phyloP scores from a whole-genome alignment of 139 green algal genomes.

The Raphidocelis subcapitata region DNA sequence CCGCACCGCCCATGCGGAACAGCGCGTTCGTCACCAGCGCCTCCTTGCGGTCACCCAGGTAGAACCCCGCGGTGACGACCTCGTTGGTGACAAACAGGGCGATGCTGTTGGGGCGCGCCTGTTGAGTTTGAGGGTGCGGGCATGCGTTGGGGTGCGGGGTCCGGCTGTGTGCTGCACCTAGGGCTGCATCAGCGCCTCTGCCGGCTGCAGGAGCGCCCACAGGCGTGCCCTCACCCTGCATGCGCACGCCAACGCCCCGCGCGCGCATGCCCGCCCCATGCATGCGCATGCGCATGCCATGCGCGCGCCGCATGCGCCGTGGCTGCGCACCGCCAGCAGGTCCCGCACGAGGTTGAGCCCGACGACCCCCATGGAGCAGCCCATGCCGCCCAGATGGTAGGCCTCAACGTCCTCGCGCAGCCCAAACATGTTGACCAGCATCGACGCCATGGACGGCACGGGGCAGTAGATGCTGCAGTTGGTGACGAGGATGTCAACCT shows the following conservation, averaged over 20 bases:
- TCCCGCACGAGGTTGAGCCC: constrained; percentile 70
- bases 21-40: constrained; percentile 51
- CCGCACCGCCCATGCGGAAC: constrained; percentile 49
- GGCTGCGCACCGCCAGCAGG: constrained; percentile 55
- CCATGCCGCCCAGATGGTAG: constrained; percentile 81
- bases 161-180: no score
- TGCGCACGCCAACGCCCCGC: no score
- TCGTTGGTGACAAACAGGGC: constrained; percentile 29
- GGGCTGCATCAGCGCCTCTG: no score
- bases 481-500: constrained; percentile 56
- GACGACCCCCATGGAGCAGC: constrained; percentile 77
- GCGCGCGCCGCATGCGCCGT: no score
- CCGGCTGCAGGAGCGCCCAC: no score
- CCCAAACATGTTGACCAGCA: constrained; percentile 75
- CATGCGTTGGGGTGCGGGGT: no score
- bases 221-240: no score
- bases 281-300: background rate
- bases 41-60: constrained; percentile 40
- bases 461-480: constrained; percentile 74
- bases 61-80: constrained; percentile 27
- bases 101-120: constrained; percentile 25
- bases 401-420: constrained; percentile 67
- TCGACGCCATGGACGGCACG: constrained; percentile 66
- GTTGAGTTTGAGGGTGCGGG: background rate
- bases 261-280: background rate